phyloP scores from a whole-genome alignment of 345 rosid species.

The Syzygium oleosum region DNA sequence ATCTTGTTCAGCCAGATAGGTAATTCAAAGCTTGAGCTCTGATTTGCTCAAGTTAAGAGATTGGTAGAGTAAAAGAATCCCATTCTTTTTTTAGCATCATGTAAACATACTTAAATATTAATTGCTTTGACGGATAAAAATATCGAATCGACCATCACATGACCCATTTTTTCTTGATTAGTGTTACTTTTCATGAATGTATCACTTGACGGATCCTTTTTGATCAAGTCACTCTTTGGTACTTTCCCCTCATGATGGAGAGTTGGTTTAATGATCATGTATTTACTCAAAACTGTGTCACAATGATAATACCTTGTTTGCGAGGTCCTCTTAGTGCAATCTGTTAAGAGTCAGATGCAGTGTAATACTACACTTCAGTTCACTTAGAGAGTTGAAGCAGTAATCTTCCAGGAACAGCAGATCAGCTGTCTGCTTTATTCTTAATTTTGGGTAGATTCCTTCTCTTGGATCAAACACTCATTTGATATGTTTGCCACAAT shows the following conservation, averaged over 20 bases:
- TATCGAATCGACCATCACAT: not conserved
- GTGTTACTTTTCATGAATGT: not conserved
- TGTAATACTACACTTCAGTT: not conserved
- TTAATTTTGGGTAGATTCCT: not conserved
- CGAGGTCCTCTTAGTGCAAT: not conserved
- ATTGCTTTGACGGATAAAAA: not conserved
- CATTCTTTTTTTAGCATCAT: not conserved
- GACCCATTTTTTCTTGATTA: not conserved
- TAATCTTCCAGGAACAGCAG: not conserved
- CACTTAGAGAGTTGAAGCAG: not conserved
- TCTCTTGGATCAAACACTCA: not conserved
- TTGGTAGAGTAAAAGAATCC: not conserved
- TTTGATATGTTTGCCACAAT: not conserved
- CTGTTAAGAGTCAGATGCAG: not conserved
- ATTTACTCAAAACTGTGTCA: not conserved
- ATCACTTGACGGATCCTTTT: not conserved
- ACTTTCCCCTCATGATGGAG: not conserved
- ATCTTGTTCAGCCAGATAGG: slow-evolving; percentile 65
- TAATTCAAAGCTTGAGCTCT: slow-evolving; percentile 37
- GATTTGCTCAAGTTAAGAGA: not conserved
- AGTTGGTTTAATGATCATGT: not conserved
- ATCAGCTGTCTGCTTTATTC: not conserved
- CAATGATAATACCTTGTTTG: not conserved
- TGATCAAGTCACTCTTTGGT: not conserved
- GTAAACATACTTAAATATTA: not conserved